These are phyloP conservation scores for Erodium moschatum DNA, from an alignment of 441 rosid genomes.

Conservation along the genomic window DNA sequence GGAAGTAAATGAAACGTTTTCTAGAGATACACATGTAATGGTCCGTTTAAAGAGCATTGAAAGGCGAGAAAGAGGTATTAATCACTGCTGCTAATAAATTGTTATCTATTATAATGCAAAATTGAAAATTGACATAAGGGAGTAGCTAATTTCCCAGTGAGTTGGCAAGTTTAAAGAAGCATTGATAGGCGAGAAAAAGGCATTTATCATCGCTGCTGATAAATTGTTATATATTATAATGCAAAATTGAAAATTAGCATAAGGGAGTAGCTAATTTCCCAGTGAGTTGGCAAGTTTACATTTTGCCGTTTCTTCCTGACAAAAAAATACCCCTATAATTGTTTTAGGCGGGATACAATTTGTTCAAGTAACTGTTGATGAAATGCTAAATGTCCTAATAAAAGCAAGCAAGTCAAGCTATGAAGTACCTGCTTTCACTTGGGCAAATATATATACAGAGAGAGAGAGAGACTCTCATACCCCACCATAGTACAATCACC, in stretches of 20 bases:
- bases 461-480: too few relatives aligned
- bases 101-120: not conserved
- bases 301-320: not conserved
- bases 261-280: too few relatives aligned
- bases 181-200: too few relatives aligned
- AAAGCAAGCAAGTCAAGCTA: not conserved
- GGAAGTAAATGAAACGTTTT: slow-evolving; percentile 60
- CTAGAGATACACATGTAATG: slow-evolving; percentile 48
- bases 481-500: not conserved
- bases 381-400: not conserved
- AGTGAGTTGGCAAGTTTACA: not conserved
- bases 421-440: not conserved
- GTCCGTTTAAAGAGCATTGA: slow-evolving; percentile 71
- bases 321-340: not conserved
- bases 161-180: not conserved
- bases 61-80: slow-evolving; percentile 80
- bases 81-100: not conserved
- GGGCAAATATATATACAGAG: too few relatives aligned
- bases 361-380: not conserved
- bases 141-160: not conserved
- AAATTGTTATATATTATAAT: not conserved
- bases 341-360: not conserved
- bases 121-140: not conserved
- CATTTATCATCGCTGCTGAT: too few relatives aligned
- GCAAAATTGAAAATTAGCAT: not conserved